Base-by-base conservation (phyloP, 768 basidiomycete genomes). In the Russula griseocarnosa region DNA sequence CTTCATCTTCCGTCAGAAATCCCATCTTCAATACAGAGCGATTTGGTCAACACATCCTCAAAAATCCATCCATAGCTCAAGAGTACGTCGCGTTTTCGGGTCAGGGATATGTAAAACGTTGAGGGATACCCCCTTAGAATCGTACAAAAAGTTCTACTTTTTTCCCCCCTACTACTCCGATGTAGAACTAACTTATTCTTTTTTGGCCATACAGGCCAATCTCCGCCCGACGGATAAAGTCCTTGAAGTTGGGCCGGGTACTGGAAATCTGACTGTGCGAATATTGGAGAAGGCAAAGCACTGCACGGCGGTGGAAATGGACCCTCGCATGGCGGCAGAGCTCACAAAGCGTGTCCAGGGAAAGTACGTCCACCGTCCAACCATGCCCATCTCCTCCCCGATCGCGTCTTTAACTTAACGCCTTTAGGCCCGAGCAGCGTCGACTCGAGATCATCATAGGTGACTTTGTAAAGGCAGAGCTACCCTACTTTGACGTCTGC, bases 401-500 rank as follows among this genome's bases (percentile, higher is more conserved):
- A 62, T 13, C 44, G 18, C 7, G 1, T n/a, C 22, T 38, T 30
- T 36, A 40, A 40, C 38, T 26, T 49, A 30, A 16, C 32, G 9
- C n/a, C 44, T 5, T 18, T 10, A 99, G 95, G 72, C 94, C 97
- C 3, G 94, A 94, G 72, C 96, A 98, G 75, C 85, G 90, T 68
- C 96, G 96, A 72, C 85, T 99, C 1, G 92, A 97, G 68, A 87
- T 98, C 66, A 86, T 97, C 69, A 90, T 99, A 63, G 97, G 96
- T 55, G 97, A 99, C 75, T 98, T 98, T 73, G 92, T 98, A 72
- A 98, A 98, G 76, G 92, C 90, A n/a, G 92, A 94, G 59, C 79
- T 99, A 22, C 97, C 97, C 11, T 98, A 95, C 76, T 98, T 99
- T 65, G 96, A 98, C 75, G 97, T 97, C 61, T 98, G 96, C 81